Base-by-base conservation (phyloP, 2,329 filamentous ascomycete species). In the Penicillium janthinellum region DNA sequence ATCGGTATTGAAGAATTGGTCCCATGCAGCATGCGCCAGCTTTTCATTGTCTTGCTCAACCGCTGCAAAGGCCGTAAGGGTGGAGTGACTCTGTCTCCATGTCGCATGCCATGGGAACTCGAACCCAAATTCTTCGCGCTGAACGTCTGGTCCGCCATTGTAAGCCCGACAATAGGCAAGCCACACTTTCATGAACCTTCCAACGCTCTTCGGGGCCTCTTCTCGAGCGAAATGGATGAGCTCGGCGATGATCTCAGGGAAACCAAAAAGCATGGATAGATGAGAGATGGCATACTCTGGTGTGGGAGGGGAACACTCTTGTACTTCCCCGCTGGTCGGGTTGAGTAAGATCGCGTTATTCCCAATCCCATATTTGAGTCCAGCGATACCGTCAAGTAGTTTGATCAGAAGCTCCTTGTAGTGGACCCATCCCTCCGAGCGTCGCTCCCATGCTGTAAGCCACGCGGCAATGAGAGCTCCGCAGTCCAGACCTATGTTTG, bases 61-160 rank as follows among this genome's bases (percentile, higher is more conserved):
- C 3, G 60, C 62, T 7, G 62, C 62, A 54, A 64, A 61, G 5
- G 62, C 60, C 1, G 62, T 64, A 5, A 64, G 54, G 5, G 62
- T 64, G 6, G 62, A 64, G 42, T 64, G 62, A 6, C 60, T 64
- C 38, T 64, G 62, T 38, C 60, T 48, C 62, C 62, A 64, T 20
- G 60, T 64, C 6, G 62, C 62, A 47, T 60, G 55, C 4, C 44
- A 41, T 17, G 62, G 62, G 14, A 64, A 64, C 15, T 57, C 47
- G 38, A 64, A 64, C 1, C 60, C 62, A 15, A 61, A 64, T 42
- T 63, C 58, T 54, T 51, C 3, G 3, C 37, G 49, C 41, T 64
- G 60, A 20, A 58, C 51, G 14, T 54, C n/a, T 12, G 54, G 47
- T 2, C 63, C 60, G 2, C 63, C 60, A 41, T 63, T 64, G 28